Conservation (phyloP, 2,329 filamentous ascomycete species). For the Nemania bipapillata region DNA sequence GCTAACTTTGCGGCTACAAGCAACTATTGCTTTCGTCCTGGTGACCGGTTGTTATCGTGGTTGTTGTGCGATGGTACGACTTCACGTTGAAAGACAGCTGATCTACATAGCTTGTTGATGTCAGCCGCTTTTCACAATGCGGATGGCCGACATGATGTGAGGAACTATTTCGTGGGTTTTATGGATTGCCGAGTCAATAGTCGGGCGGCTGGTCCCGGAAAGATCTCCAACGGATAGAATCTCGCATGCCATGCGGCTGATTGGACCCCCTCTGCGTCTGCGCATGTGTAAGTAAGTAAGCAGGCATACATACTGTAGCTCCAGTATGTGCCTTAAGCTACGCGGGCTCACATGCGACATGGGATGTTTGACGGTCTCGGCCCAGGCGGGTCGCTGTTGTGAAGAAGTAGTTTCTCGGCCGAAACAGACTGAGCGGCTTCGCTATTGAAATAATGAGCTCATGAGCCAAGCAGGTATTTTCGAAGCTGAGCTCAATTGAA, state of each 20-base stretch:
- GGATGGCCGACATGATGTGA: conserved; percentile 3
- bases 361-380: conserved; percentile 32
- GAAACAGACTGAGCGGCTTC: conserved; percentile 2
- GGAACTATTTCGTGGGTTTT: conserved; percentile 7
- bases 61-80: conserved; percentile 12
- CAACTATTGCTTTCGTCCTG: not conserved
- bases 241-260: conserved; percentile 28
- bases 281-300: conserved; percentile 7
- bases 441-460: not conserved
- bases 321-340: conserved; percentile 13
- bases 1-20: not conserved
- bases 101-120: not conserved
- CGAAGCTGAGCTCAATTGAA: conserved; percentile 12
- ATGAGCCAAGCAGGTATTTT: not conserved
- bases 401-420: conserved; percentile 17
- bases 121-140: conserved; percentile 8
- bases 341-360: conserved; percentile 19
- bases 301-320: too few relatives aligned
- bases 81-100: not conserved
- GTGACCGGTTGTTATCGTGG: not conserved
- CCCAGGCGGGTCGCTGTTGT: conserved; percentile 12
- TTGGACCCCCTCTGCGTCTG: conserved; percentile 23
- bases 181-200: conserved; percentile 20
- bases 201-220: conserved; percentile 20
- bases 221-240: conserved; percentile 7